Conservation (phyloP, 805 yeast genomes). For the Isabelozyma gotoi region DNA sequence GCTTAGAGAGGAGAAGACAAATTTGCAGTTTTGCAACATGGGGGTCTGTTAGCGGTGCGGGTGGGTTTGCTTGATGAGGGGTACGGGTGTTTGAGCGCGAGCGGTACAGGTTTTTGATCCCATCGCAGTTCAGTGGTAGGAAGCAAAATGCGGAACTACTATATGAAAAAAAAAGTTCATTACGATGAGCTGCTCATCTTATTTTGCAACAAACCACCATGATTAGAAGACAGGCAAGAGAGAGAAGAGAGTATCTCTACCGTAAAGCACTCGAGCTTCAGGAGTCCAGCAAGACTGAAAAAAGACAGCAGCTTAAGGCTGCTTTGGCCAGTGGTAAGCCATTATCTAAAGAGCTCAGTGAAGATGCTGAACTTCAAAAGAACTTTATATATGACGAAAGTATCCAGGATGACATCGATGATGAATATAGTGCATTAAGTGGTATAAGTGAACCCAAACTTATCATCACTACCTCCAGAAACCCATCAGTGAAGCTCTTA, state of each 20-base stretch:
- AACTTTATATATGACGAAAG: conserved; percentile 88
- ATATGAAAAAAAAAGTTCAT: neutral
- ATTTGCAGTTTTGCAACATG: too few species aligned
- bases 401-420: conserved; percentile 69
- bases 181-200: neutral
- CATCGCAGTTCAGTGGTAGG: too few species aligned
- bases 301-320: conserved; percentile 80
- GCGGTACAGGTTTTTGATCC: neutral
- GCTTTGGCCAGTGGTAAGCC: conserved; percentile 93
- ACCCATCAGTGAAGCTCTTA: conserved; percentile 78
- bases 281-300: conserved; percentile 81
- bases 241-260: conserved; percentile 90
- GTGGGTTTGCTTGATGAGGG: too few species aligned
- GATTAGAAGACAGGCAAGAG: conserved; percentile 94
- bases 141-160: too few species aligned
- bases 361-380: conserved; percentile 75
- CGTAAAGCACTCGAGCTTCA: conserved; percentile 86
- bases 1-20: too few species aligned
- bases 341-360: conserved; percentile 85
- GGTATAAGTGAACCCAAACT: conserved; percentile 90
- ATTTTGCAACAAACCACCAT: conserved; percentile 13
- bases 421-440: conserved; percentile 83
- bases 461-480: conserved; percentile 90
- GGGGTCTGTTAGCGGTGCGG: too few species aligned
- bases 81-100: too few species aligned